Percentiles rank a stretch among this genome's conserved stretches.
These are phyloP conservation scores for Gamarada debralockiae DNA, from an alignment of 495 filamentous ascomycete genomes.

Conservation along the genomic window DNA sequence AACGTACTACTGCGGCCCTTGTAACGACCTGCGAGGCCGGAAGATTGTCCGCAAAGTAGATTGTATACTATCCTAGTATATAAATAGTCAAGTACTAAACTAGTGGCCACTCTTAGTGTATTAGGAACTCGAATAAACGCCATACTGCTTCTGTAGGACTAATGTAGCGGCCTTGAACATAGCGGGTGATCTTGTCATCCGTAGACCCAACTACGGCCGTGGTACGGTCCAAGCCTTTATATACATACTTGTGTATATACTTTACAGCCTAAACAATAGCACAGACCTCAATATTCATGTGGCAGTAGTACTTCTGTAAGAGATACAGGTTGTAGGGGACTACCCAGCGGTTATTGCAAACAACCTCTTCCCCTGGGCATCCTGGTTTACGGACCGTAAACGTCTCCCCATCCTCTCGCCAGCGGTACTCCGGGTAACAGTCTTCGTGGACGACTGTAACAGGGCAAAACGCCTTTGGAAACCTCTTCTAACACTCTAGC, in stretches of 20 bases:
- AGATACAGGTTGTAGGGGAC: conserved; percentile 19
- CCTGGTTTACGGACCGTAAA: conserved; percentile 5
- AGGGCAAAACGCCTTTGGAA: background rate
- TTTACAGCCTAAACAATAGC: conserved; percentile 9
- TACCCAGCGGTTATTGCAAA: conserved; percentile 16
- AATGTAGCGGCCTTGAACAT: conserved; percentile 14
- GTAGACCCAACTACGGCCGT: conserved; percentile 1
- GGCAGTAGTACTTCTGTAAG: conserved; percentile 3
- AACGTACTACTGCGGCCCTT: background rate
- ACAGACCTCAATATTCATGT: conserved; percentile 20
- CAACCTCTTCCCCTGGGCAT: background rate
- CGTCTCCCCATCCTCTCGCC: background rate
- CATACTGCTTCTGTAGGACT: conserved; percentile 10
- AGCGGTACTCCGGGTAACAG: background rate
- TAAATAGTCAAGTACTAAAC: conserved; percentile 10
- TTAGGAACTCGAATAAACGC: conserved; percentile 15
- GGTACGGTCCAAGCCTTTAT: conserved; percentile 17
- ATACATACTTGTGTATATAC: conserved; percentile 23
- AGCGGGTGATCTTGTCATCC: conserved; percentile 13
- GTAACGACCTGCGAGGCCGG: background rate
- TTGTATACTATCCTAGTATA: conserved; percentile 2
- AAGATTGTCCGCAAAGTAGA: conserved; percentile 15
- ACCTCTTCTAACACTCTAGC: background rate
- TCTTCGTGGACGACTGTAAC: background rate
- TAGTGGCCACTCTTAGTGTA: conserved; percentile 11